Percentiles rank a stretch among this genome's conserved stretches.
Evolutionary conservation across 768 basidiomycete species (phyloP).

Genomic region (Sarcomyxa edulis): DNA sequence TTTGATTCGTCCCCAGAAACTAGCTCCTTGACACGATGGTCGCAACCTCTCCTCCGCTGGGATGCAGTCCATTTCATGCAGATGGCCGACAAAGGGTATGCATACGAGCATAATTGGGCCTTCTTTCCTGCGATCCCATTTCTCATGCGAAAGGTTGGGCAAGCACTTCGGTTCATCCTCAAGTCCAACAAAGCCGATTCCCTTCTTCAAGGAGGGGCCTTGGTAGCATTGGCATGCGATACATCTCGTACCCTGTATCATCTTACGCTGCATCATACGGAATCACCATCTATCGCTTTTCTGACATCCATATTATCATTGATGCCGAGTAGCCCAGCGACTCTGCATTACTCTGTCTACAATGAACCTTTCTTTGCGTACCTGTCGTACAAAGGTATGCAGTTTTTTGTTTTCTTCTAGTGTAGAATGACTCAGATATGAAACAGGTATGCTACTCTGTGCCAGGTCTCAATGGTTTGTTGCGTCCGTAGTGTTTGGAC

Average conservation of each 20-base stretch:
- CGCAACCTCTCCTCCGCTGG: conserved; percentile 63
- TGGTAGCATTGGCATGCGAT: conserved; percentile 34
- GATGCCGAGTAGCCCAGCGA: conserved; percentile 75
- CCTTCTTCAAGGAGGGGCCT: conserved; percentile 29
- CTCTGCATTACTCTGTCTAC: conserved; percentile 67
- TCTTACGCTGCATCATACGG: conserved; percentile 54
- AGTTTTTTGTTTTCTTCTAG: conserved; percentile 6
- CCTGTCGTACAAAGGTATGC: conserved; percentile 66
- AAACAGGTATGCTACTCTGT: conserved; percentile 56
- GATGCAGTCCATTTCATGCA: conserved; percentile 78
- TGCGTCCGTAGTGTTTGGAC: conserved; percentile 57
- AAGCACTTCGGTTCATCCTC: conserved; percentile 16
- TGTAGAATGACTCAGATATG: neutral
- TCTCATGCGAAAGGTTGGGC: conserved; percentile 38
- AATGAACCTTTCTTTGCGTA: conserved; percentile 85
- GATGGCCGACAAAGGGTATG: conserved; percentile 53
- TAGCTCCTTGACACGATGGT: conserved; percentile 2
- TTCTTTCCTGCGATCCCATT: conserved; percentile 72
- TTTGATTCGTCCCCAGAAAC: conserved; percentile 14
- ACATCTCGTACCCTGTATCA: conserved; percentile 45
- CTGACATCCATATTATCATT: conserved; percentile 65
- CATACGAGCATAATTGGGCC: conserved; percentile 82
- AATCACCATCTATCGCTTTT: conserved; percentile 52
- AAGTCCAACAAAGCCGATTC: conserved; percentile 7
- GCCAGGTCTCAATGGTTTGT: conserved; percentile 41